Base-by-base conservation (phyloP, 305 asterid genomes). In the Rubia tinctorum region DNA sequence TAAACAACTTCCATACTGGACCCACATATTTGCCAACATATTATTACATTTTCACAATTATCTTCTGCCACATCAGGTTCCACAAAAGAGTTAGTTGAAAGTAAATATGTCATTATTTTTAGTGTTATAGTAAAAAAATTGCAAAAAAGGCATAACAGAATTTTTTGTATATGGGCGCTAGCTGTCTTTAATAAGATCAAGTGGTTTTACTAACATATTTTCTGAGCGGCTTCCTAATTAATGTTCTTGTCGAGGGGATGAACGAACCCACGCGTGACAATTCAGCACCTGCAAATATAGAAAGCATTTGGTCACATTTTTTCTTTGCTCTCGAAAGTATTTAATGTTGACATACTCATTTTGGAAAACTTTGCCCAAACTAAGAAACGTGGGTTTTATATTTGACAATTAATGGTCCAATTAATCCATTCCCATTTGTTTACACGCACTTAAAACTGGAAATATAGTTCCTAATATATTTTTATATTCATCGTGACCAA, bases 111-210 rank as follows among this genome's bases (percentile, higher is more conserved):
- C n/a, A n/a, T n/a, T n/a, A n/a, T n/a, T 53, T 10, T 7, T 18
- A 8, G 60, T 53, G 71, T 68, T 61, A 44, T 42, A 30, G 80
- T 80, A 78, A 80, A 80, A 17, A 11, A 9, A 34, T 47, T 59
- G 62, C 61, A 64, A 64, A 58, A 65, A 49, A 18, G 27, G 71
- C 47, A 61, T 22, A 39, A 22, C 62, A 20, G 66, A 27, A 69
- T n/a, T 37, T 60, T 62, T 60, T 75, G 34, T 68, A 69, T 69
- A 27, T 47, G 65, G 11, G 7, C 25, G 60, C 63, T 51, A 10
- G 73, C 12, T 69, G 44, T n/a, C n/a, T 4, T 8, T 37, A 37
- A 18, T 23, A 53, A 15, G 59, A 51, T 6, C 59, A 51, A 0
- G 60, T 53, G 18, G 60, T 6, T 6, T 53, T 43, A 34, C 12